Evolutionary conservation across 2,329 filamentous ascomycete genomes (phyloP).

Genomic region (Didymella exigua): DNA sequence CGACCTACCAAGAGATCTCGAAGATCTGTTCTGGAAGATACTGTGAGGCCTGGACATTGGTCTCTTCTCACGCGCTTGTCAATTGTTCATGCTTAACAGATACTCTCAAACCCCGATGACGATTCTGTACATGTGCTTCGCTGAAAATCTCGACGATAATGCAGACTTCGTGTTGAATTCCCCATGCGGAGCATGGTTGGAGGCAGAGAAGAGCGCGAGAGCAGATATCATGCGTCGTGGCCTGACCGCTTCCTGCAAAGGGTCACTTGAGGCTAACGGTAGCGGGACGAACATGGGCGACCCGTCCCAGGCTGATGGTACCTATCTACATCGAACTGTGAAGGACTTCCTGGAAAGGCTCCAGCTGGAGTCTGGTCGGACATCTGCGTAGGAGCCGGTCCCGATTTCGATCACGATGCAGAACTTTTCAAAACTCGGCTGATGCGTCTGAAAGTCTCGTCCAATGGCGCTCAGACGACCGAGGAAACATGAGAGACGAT

Average conservation of each 20-base stretch:
- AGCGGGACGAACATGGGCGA: neutral
- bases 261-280: conserved; percentile 17
- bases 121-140: conserved; percentile 19
- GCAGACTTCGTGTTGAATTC: neutral
- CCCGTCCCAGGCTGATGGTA: neutral
- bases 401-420: too few species aligned
- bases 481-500: too few species aligned
- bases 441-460: too few species aligned
- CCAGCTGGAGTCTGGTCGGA: neutral
- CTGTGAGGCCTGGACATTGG: conserved; percentile 9
- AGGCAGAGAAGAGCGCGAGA: neutral
- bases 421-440: too few species aligned
- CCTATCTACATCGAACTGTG: conserved; percentile 19
- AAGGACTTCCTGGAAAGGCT: conserved; percentile 14
- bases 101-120: conserved; percentile 1
- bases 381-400: neutral
- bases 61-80: conserved; percentile 14
- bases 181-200: neutral
- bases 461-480: too few species aligned
- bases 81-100: conserved; percentile 19
- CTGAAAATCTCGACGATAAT: conserved; percentile 9
- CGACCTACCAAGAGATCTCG: conserved; percentile 16
- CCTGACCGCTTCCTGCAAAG: conserved; percentile 15
- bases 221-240: neutral
- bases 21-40: conserved; percentile 22